A percentile compares a stretch with the other conserved stretches of the same genome.
Conservation (phyloP, 2,329 filamentous ascomycete species). For the Verticillium albo-atrum region DNA sequence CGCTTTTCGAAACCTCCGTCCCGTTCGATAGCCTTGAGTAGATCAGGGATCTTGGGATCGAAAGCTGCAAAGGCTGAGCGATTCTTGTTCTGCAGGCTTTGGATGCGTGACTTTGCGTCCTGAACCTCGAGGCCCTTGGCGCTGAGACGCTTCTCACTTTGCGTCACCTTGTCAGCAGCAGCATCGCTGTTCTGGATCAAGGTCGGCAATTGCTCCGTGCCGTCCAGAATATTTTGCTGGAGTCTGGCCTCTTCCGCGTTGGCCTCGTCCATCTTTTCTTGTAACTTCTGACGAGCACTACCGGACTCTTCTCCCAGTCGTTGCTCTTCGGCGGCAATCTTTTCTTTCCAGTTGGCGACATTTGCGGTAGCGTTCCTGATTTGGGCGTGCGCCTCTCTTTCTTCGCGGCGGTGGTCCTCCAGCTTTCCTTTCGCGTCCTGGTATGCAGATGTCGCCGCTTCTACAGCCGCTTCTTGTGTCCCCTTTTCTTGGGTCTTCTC, state of each 20-base stretch:
- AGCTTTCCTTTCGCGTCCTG: constrained; percentile 50
- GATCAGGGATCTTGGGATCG: constrained; percentile 53
- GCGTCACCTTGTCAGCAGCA: constrained; percentile 1
- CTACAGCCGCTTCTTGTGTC: constrained; percentile 37
- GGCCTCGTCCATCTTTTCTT: constrained; percentile 22
- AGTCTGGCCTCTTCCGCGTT: constrained; percentile 13
- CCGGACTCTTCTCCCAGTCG: constrained; percentile 67
- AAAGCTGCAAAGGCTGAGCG: constrained; percentile 62
- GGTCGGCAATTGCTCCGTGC: background rate
- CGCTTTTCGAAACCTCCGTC: constrained; percentile 64
- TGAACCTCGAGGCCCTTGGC: constrained; percentile 6
- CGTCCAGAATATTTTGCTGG: constrained; percentile 4
- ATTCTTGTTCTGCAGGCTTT: constrained; percentile 25
- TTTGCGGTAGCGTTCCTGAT: constrained; percentile 57
- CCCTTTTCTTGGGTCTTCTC: constrained; percentile 34
- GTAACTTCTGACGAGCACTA: constrained; percentile 55
- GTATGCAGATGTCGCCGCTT: constrained; percentile 29
- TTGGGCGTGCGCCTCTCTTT: constrained; percentile 59
- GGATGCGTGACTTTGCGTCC: constrained; percentile 16
- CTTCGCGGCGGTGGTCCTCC: constrained; percentile 52
- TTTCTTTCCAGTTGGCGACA: constrained; percentile 47
- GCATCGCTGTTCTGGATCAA: background rate
- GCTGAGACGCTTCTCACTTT: background rate
- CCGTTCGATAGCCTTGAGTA: constrained; percentile 65
- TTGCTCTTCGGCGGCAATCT: constrained; percentile 48